A percentile compares a stretch with the other conserved stretches of the same genome.
These are phyloP conservation scores for Alternaria ethzedia DNA, from an alignment of 2,329 filamentous ascomycete species.

Conservation along the genomic window DNA sequence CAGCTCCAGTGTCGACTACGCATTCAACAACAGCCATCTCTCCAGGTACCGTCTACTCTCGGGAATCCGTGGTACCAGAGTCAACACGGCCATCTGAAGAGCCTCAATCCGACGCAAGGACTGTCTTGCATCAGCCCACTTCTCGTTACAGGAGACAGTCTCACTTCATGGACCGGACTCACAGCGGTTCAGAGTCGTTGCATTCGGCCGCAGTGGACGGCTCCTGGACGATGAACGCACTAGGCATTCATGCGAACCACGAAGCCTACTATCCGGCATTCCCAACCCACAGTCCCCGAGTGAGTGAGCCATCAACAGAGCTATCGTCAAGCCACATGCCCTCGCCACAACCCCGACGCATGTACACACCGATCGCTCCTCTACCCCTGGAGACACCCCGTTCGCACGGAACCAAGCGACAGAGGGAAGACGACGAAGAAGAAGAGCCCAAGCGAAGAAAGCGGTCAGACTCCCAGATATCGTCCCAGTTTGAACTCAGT, in stretches of 20 bases:
- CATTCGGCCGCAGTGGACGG: slow-evolving; percentile 46
- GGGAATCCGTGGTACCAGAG: slow-evolving; percentile 30
- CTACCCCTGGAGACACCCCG: slow-evolving; percentile 46
- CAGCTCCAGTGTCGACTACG: slow-evolving; percentile 23
- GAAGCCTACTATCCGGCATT: slow-evolving; percentile 43
- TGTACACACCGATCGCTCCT: slow-evolving; percentile 54
- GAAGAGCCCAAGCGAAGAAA: slow-evolving; percentile 49
- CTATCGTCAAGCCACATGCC: slow-evolving; percentile 31
- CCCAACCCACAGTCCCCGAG: slow-evolving; percentile 36
- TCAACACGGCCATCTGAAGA: slow-evolving; percentile 29
- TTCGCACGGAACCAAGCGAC: slow-evolving; percentile 46
- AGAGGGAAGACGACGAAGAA: slow-evolving; percentile 48
- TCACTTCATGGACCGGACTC: slow-evolving; percentile 38
- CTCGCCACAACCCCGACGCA: slow-evolving; percentile 49
- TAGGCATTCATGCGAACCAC: slow-evolving; percentile 48
- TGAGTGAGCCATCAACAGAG: slow-evolving; percentile 44
- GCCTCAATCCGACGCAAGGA: slow-evolving; percentile 19
- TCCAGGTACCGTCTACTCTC: slow-evolving; percentile 40
- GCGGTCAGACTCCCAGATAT: slow-evolving; percentile 46
- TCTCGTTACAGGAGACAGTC: slow-evolving; percentile 15
- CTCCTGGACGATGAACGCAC: slow-evolving; percentile 49
- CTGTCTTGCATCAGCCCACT: slow-evolving; percentile 14
- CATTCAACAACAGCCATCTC: slow-evolving; percentile 35
- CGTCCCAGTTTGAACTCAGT: slow-evolving; percentile 51
- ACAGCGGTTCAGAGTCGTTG: slow-evolving; percentile 54